Percentiles rank a stretch among this genome's conserved stretches.
Evolutionary conservation across 352 stramenopile species (phyloP).

Genomic region (Pythium sp.): DNA sequence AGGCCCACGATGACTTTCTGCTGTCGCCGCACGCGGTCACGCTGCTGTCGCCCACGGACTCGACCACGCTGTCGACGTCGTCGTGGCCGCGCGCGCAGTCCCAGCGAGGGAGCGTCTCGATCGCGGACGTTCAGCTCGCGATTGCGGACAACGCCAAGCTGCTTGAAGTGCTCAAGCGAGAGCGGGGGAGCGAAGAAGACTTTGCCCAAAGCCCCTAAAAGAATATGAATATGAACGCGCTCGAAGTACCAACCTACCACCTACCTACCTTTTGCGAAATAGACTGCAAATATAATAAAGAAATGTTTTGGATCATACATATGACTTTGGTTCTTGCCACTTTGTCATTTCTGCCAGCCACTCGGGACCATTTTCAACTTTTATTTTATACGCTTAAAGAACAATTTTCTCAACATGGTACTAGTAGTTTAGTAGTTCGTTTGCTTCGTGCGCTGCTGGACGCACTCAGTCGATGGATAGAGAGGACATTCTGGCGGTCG

Average conservation of each 20-base stretch:
- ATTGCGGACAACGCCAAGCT: conserved; percentile 55
- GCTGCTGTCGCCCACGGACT: conserved; percentile 10
- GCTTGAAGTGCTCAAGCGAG: conserved; percentile 40
- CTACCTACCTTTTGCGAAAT: neutral
- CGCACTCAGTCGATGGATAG: neutral
- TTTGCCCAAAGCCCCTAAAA: neutral
- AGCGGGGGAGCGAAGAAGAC: conserved; percentile 16
- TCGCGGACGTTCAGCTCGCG: conserved; percentile 47
- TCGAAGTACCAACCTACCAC: neutral
- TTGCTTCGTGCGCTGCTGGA: neutral
- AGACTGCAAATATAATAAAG: neutral
- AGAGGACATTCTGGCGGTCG: neutral
- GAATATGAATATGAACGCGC: neutral
- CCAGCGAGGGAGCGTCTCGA: conserved; percentile 6
- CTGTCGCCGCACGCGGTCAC: neutral
- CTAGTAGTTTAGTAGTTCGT: neutral
- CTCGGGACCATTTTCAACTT: neutral
- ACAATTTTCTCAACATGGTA: neutral
- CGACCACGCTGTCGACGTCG: neutral
- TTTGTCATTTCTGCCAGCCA: too few species aligned
- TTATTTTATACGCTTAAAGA: neutral
- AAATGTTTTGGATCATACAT: too few species aligned
- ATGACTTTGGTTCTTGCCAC: too few species aligned
- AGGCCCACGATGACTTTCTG: neutral
- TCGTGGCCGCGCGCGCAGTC: conserved; percentile 4